Evolutionary conservation across 2,329 filamentous ascomycete genomes (phyloP).

Genomic region (Tricladium varicosporioides): DNA sequence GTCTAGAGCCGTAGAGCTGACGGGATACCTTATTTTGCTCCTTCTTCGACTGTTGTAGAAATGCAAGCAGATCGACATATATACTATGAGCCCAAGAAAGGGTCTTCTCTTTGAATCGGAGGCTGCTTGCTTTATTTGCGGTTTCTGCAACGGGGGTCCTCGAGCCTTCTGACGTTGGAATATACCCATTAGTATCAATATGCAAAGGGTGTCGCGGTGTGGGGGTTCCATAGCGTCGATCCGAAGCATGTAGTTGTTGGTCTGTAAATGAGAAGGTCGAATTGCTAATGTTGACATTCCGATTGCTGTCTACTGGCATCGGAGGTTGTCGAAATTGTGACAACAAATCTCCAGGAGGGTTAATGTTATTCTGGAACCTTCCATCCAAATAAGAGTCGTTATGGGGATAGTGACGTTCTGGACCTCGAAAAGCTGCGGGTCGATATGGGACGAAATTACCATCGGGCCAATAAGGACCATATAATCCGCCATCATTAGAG

Average conservation of each 20-base stretch:
- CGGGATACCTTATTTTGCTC: constrained; percentile 39
- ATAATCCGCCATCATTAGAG: constrained; percentile 53
- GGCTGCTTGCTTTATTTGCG: constrained; percentile 30
- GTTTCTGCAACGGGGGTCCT: constrained; percentile 25
- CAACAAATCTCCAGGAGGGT: constrained; percentile 12
- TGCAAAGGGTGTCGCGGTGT: constrained; percentile 6
- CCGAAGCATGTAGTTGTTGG: neutral
- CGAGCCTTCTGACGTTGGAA: constrained; percentile 17
- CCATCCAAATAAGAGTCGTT: constrained; percentile 11
- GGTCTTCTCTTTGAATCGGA: constrained; percentile 65
- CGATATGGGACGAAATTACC: constrained; percentile 54
- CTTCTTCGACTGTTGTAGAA: constrained; percentile 60
- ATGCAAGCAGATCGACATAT: constrained; percentile 68
- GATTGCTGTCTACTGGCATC: constrained; percentile 11
- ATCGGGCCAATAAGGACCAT: constrained; percentile 63
- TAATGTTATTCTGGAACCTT: constrained; percentile 11
- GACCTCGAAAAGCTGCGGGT: constrained; percentile 54
- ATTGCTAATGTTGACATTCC: constrained; percentile 2
- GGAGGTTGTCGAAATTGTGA: constrained; percentile 14
- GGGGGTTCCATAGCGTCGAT: constrained; percentile 6
- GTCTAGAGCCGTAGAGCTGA: constrained; percentile 29
- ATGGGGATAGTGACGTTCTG: constrained; percentile 37
- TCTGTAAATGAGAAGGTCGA: constrained; percentile 8
- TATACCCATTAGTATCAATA: constrained; percentile 8
- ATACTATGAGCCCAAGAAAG: constrained; percentile 68